Evolutionary conservation across 257 asterid genomes (phyloP).

Genomic region (Eucommia ulmoides): DNA sequence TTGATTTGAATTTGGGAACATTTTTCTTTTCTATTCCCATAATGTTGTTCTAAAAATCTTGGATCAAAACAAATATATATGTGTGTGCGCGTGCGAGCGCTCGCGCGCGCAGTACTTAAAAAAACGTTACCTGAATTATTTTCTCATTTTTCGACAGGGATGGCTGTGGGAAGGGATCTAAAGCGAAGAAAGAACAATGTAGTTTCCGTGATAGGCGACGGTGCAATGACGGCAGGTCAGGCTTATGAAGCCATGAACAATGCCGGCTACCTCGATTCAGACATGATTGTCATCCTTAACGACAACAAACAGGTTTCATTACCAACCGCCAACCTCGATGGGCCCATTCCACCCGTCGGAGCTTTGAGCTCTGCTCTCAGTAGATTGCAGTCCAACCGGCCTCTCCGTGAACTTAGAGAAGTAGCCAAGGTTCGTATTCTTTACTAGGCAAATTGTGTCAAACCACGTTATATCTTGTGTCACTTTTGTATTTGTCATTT

Average conservation of each 20-base stretch:
- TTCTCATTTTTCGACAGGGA: conserved; percentile 69
- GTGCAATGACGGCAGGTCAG: background rate
- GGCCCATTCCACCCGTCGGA: background rate
- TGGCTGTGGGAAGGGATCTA: conserved; percentile 97
- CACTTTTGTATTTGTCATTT: too few species aligned
- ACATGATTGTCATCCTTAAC: background rate
- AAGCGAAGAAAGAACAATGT: conserved; percentile 52
- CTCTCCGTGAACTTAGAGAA: background rate
- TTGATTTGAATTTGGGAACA: too few species aligned
- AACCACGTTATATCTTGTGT: too few species aligned
- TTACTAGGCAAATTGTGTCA: too few species aligned
- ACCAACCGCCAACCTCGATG: background rate
- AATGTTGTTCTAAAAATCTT: too few species aligned
- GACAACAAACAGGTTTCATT: background rate
- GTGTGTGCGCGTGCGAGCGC: too few species aligned
- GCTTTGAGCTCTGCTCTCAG: background rate
- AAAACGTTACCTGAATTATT: too few species aligned
- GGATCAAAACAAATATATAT: too few species aligned
- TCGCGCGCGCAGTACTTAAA: too few species aligned
- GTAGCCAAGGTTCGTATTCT: background rate
- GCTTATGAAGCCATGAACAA: background rate
- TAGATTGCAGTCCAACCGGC: background rate
- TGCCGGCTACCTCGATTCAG: background rate
- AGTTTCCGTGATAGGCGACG: background rate
- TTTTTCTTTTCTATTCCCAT: too few species aligned